phyloP scores from a whole-genome alignment of 2,329 filamentous ascomycete species.

The Fusarium paranaense region DNA sequence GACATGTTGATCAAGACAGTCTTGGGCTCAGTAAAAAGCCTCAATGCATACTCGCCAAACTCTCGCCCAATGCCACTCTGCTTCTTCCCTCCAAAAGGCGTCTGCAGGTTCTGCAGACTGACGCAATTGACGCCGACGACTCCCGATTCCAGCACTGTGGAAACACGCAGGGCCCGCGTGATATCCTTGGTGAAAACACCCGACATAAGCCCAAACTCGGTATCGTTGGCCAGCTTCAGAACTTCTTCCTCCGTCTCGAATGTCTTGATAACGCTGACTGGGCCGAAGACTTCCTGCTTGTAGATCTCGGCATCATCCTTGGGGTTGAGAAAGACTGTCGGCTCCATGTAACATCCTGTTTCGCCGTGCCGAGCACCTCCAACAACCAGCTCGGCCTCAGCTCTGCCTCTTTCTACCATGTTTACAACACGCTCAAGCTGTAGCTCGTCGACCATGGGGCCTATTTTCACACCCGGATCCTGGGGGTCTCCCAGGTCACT shows the following conservation, averaged over 20 bases:
- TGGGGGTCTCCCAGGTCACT: conserved; percentile 18
- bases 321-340: conserved; percentile 18
- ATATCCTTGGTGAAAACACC: too few species aligned
- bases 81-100: conserved; percentile 20
- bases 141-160: conserved; percentile 15
- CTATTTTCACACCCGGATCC: conserved; percentile 5
- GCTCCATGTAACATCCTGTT: conserved; percentile 16
- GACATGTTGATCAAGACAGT: conserved; percentile 25
- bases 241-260: conserved; percentile 22
- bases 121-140: conserved; percentile 25
- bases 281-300: conserved; percentile 16
- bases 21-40: conserved; percentile 23
- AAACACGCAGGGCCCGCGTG: conserved; percentile 16
- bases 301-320: conserved; percentile 16
- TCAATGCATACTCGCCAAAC: conserved; percentile 20
- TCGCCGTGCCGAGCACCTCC: conserved; percentile 15
- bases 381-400: conserved; percentile 17
- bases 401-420: conserved; percentile 12
- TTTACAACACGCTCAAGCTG: conserved; percentile 13
- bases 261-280: conserved; percentile 21
- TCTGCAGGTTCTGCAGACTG: conserved; percentile 15
- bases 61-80: conserved; percentile 23
- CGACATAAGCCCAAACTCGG: conserved; percentile 3
- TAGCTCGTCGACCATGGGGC: conserved; percentile 13
- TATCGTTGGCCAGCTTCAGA: conserved; percentile 20